Evolutionary conservation across 805 yeast species (phyloP), one percentile per base, ranked within the genome.

Genomic region (Scheffersomyces ergatensis): DNA sequence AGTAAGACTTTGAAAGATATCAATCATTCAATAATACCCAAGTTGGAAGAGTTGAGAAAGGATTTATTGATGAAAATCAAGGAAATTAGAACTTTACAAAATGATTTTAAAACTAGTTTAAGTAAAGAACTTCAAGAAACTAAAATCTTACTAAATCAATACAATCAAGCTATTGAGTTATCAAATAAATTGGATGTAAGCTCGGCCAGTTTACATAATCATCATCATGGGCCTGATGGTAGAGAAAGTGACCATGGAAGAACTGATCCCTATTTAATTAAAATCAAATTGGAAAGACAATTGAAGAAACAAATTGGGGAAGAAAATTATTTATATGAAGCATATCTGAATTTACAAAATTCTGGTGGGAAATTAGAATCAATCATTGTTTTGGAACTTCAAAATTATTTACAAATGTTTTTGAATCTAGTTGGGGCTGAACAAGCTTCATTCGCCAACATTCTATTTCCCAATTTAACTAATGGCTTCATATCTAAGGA

Each of bases 311-410:
- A 89, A 59, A 62, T 92, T 34, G 74, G 75, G 15, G 97, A 89
- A 62, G 97, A 92, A 60, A 85, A 84, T 62, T 85, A 82, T 54
- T 70, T 92, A 35, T 88, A 89, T 56, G 96, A 90, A 59, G 96
- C 97, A 0, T 92, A 78, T 59, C 72, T 82, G 50, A 90, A 92
- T 62, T 74, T 90, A 50, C 96, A 92, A 67, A 78, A 80, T 27
- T 84, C 96, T 1, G 97, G 96, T 37, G 82, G 83, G 42, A 93
- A 89, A 57, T 74, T 93, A 47, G 99, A 70, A 49, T 82, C 85
- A 53, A 92, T 89, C 45, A 93, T 93, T 17, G 88, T 85, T 26
- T 72, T 80, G 59, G 97, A 90, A 60, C 72, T 93, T 42, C 97
- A 93, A 68, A 82, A 80, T 51, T 88, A 93, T 15, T 63, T 90